A percentile compares a stretch with the other conserved stretches of the same genome.
phyloP scores from a whole-genome alignment of 2,329 filamentous ascomycete species.

The Pseudogymnoascus sp. region DNA sequence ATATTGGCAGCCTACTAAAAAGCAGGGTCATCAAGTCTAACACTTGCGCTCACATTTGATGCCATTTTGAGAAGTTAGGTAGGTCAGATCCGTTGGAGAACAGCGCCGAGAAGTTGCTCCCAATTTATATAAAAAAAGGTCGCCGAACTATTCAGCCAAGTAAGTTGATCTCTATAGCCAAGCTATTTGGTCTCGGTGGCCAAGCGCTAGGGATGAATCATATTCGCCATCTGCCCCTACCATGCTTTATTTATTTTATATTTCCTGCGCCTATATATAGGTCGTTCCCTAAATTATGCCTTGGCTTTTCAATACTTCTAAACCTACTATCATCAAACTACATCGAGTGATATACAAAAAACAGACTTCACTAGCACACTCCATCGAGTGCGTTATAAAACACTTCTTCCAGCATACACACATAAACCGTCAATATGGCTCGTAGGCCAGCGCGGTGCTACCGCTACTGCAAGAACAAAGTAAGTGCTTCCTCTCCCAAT shows the following conservation, averaged over 20 bases:
- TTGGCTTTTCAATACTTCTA: constrained; percentile 3
- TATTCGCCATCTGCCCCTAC: background rate
- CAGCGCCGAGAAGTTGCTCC: background rate
- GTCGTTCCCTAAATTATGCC: background rate
- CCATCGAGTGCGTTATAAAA: constrained; percentile 3
- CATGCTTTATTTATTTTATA: constrained; percentile 6
- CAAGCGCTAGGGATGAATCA: background rate
- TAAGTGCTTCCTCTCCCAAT: constrained; percentile 41
- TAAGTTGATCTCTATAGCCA: constrained; percentile 4
- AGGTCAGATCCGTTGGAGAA: background rate
- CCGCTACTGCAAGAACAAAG: constrained; percentile 99
- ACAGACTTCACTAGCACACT: background rate
- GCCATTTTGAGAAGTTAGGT: background rate
- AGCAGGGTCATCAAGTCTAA: background rate
- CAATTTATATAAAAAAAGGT: background rate
- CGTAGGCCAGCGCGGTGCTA: constrained; percentile 99
- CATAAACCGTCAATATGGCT: constrained; percentile 80
- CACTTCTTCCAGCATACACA: background rate
- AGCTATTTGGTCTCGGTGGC: background rate
- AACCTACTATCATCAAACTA: background rate
- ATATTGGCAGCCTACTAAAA: constrained; percentile 2
- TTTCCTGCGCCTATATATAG: constrained; percentile 7
- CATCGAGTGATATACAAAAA: constrained; percentile 4
- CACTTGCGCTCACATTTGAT: background rate
- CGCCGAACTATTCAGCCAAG: background rate